These are phyloP conservation scores for Leishmania tropica DNA, from an alignment of 208 protist species.

Conservation along the genomic window DNA sequence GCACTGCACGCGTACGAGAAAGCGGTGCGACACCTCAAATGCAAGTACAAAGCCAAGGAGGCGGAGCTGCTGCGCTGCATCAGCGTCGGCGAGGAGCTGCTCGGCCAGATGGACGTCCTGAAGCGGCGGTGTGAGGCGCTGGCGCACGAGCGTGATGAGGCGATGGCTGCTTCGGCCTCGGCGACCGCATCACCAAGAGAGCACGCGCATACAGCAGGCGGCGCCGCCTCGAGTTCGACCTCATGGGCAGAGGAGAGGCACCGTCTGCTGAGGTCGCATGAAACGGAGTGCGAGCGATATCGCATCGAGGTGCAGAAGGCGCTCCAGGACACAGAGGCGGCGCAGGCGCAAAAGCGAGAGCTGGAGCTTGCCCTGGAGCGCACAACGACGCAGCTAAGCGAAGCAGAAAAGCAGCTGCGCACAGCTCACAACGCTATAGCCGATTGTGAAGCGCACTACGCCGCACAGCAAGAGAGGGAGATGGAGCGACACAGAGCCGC, in stretches of 20 bases:
- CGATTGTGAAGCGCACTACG: slow-evolving; percentile 13
- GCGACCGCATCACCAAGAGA: slow-evolving; percentile 3
- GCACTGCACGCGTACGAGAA: slow-evolving; percentile 38
- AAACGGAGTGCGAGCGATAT: slow-evolving; percentile 25
- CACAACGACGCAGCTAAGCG: slow-evolving; percentile 4
- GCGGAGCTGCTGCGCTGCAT: slow-evolving; percentile 77
- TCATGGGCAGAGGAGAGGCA: slow-evolving; percentile 17
- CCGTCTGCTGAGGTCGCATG: slow-evolving; percentile 1
- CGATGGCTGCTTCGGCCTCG: slow-evolving; percentile 12
- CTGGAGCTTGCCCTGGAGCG: slow-evolving; percentile 19
- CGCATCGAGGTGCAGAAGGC: slow-evolving; percentile 28
- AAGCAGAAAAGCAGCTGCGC: slow-evolving; percentile 25
- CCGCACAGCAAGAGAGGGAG: slow-evolving; percentile 24
- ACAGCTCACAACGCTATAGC: slow-evolving; percentile 12
- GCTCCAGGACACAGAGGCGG: slow-evolving; percentile 10
- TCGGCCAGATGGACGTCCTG: slow-evolving; percentile 65
- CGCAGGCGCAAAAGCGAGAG: slow-evolving; percentile 16
- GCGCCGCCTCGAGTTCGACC: not conserved
- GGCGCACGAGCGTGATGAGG: slow-evolving; percentile 54
- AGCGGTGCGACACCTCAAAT: slow-evolving; percentile 48
- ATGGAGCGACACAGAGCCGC: slow-evolving; percentile 21
- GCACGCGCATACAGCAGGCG: not conserved
- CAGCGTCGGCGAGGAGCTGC: slow-evolving; percentile 73
- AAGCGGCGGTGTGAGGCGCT: slow-evolving; percentile 55
- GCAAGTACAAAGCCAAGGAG: slow-evolving; percentile 62